Evolutionary conservation across 1,284 basidiomycete species (phyloP), one percentile per base, ranked within the genome.

Genomic region (Cryptococcus deneoformans): DNA sequence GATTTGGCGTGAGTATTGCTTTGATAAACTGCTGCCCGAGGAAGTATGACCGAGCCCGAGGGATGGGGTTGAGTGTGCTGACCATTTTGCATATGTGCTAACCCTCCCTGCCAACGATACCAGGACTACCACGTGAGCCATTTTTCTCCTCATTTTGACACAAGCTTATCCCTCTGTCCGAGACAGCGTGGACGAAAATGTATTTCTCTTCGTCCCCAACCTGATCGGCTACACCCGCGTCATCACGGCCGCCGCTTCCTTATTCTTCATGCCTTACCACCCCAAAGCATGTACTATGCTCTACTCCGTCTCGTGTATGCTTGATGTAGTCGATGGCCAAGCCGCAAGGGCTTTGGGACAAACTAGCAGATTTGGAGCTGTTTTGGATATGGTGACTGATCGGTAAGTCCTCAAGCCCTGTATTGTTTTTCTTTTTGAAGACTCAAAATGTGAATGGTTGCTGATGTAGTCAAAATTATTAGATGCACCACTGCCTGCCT

Each of bases 341-440:
- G 94, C 90, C 5, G 96, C 96, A n/a, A 84, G 96, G 57, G 85
- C 85, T 2, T 80, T 97, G 39, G 86, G 86, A 6, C 95, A 99
- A 79, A 87, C 90, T 16, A 92, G 90, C 58, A 95, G 95, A 79
- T 98, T 99, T 77, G 96, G 96, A 43, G 94, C 93, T 4, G 95
- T 99, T 43, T 80, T 99, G 68, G 96, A 99, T 79, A 99, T 99
- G 96, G 95, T 99, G 54, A 99, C 96, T n/a, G 95, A 99, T 77
- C 83, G 95, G 90, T 95, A 62, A 65, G 82, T 79, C 55, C 37
- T 40, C 11, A 2, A 34, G 38, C 5, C 29, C 29, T 29, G 5
- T 29, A 29, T 29, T 29, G 29, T 29, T 29, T 4, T 29, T 5
- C 29, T 29, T 29, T 29, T 29, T 29, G 29, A 29, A 29, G 29